Evolutionary conservation across 768 basidiomycete genomes (phyloP).

Genomic region (Leccinum arenicola): DNA sequence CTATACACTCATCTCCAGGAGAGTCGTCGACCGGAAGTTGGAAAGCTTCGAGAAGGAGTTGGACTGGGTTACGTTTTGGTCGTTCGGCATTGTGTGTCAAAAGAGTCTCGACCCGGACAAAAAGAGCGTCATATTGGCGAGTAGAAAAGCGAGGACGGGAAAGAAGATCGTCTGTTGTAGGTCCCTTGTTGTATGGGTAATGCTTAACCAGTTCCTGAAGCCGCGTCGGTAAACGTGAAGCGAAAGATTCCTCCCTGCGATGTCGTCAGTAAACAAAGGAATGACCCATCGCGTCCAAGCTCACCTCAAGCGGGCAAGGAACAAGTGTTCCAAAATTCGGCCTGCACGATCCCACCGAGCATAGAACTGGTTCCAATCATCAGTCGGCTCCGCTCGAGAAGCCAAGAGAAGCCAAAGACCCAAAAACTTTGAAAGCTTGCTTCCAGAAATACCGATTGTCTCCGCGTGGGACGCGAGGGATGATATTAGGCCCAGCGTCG

Average conservation of each 20-base stretch:
- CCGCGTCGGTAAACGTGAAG: constrained; percentile 61
- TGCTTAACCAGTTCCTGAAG: constrained; percentile 65
- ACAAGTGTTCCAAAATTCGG: constrained; percentile 72
- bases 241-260: constrained; percentile 55
- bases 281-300: constrained; percentile 5
- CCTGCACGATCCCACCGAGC: constrained; percentile 72
- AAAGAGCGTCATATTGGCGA: constrained; percentile 57
- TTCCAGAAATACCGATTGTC: constrained; percentile 69
- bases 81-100: constrained; percentile 34
- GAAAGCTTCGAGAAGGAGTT: constrained; percentile 62
- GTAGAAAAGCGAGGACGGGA: constrained; percentile 70
- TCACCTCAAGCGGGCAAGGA: constrained; percentile 70
- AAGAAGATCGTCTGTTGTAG: constrained; percentile 43
- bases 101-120: constrained; percentile 63
- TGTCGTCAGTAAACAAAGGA: constrained; percentile 4
- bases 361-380: constrained; percentile 68
- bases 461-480: constrained; percentile 73
- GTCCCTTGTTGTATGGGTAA: constrained; percentile 55
- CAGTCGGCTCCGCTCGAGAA: constrained; percentile 44
- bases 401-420: constrained; percentile 70
- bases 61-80: constrained; percentile 51
- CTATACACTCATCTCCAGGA: constrained; percentile 34
- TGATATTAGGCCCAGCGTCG: constrained; percentile 60
- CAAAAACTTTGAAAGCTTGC: constrained; percentile 70
- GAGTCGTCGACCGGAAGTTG: constrained; percentile 35